Base-by-base conservation (phyloP, 768 basidiomycete genomes). In the Boletellus ananas region DNA sequence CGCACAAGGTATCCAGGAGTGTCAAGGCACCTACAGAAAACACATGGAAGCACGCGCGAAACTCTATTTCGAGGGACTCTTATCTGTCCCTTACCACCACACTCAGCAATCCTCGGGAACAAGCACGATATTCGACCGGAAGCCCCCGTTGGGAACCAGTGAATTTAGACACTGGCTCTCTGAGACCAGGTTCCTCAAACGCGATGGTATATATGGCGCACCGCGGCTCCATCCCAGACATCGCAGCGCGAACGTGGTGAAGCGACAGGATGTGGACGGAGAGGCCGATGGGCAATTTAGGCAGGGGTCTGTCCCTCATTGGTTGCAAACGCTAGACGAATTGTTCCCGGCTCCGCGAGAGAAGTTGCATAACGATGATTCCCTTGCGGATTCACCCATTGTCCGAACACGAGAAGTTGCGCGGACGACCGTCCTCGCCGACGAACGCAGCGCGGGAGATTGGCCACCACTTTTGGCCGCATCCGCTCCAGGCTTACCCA, bases 41-140 rank as follows among this genome's bases (percentile, higher is more conserved):
- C 72, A 74, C 56, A 82, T 80, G 80, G 68, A 74, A 46, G 70
- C 74, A 44, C 75, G 72, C 55, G 66, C 70, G 20, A 70, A 70
- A 49, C 65, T 72, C 27, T 80, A 77, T 61, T 80, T 72, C 51
- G 74, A 81, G 47, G 70, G 70, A 11, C 63, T 78, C 39, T 50
- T 64, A 40, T 56, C 58, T 20, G 51, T 40, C 14, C 54, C 58
- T 50, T 48, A n/a, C 45, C 60, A 47, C 17, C 45, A 45, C n/a
- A 37, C 51, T 27, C 57, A 58, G 31, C 63, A 36, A 41, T 38
- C 51, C 4, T 35, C 43, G 39, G 59, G 40, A 52, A 41, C 42
- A 21, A 45, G 25, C 34, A 43, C 47, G 1, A 12, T 35, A 39
- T 43, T 46, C 42, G 60, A 62, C 25, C 56, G 51, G 37, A 55